Conservation (phyloP, 441 rosid genomes). For the Erodium trifolium region DNA sequence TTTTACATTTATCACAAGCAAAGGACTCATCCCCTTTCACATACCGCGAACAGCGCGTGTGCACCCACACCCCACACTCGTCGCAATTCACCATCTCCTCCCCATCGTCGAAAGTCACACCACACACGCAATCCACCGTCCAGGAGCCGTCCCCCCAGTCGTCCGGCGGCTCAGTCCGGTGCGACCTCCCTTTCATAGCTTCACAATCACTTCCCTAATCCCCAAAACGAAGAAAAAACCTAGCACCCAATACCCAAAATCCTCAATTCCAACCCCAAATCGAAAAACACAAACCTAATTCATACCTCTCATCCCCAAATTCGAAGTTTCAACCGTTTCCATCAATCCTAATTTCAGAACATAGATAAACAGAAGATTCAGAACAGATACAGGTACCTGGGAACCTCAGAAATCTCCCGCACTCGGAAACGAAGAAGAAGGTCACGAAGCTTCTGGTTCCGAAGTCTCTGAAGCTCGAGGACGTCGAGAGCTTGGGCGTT, state of each 20-base stretch:
- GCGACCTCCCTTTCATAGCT: slow-evolving; percentile 54
- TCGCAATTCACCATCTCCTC: slow-evolving; percentile 99
- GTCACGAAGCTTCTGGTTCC: background rate
- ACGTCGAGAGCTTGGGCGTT: background rate
- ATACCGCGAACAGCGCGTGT: slow-evolving; percentile 87
- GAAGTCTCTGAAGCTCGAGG: background rate
- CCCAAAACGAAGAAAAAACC: background rate
- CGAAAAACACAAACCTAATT: too few relatives aligned
- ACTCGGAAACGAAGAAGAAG: background rate
- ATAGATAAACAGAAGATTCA: slow-evolving; percentile 2
- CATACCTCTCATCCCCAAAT: too few relatives aligned
- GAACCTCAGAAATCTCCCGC: background rate
- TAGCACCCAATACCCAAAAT: background rate
- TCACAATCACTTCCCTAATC: background rate
- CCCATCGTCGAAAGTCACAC: slow-evolving; percentile 90
- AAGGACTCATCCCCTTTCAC: slow-evolving; percentile 78
- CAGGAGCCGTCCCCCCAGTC: slow-evolving; percentile 97
- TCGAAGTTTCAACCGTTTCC: background rate
- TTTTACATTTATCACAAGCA: slow-evolving; percentile 84
- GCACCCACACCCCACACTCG: slow-evolving; percentile 99
- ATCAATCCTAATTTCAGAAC: background rate
- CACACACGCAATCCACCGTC: slow-evolving; percentile 97
- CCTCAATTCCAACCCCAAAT: background rate
- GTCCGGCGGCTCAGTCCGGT: slow-evolving; percentile 62
- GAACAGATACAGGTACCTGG: background rate